Evolutionary conservation across 1,139 yeast species (phyloP).

Genomic region (Sugiyamaella grinbergsii): DNA sequence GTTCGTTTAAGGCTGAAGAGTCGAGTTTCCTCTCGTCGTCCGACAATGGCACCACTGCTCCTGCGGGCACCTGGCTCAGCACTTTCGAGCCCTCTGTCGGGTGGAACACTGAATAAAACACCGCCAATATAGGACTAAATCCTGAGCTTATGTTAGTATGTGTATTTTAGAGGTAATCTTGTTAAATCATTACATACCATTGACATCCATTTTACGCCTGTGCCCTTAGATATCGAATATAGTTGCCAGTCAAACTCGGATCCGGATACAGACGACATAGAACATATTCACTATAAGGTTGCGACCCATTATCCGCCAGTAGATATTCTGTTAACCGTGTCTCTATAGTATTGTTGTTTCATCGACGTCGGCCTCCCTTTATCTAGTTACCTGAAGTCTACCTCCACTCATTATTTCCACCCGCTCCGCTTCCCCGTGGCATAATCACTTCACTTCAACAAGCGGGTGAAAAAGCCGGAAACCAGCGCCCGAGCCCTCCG

Average conservation of each 20-base stretch:
- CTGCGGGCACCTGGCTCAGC: constrained; percentile 87
- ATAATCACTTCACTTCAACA: too few relatives aligned
- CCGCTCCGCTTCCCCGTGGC: too few relatives aligned
- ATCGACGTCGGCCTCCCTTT: too few relatives aligned
- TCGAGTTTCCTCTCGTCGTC: constrained; percentile 40
- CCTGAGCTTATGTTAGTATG: constrained; percentile 43
- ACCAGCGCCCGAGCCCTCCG: not conserved
- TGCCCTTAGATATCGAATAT: too few relatives aligned
- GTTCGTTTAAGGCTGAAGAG: constrained; percentile 44
- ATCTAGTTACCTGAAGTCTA: too few relatives aligned
- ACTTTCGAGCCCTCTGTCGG: constrained; percentile 95
- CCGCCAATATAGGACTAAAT: constrained; percentile 79
- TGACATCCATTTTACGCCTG: constrained; percentile 4
- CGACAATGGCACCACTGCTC: constrained; percentile 46
- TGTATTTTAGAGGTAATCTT: not conserved
- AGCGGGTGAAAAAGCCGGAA: too few relatives aligned
- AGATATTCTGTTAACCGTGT: too few relatives aligned
- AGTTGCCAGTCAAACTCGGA: not conserved
- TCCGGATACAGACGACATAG: too few relatives aligned
- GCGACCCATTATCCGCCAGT: not conserved
- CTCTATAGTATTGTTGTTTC: too few relatives aligned
- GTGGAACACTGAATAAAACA: constrained; percentile 89
- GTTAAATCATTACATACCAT: constrained; percentile 11
- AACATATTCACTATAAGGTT: not conserved
- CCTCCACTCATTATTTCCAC: too few relatives aligned